These are phyloP conservation scores for Rubia balearica DNA, from an alignment of 305 asterid species.

Conservation along the genomic window DNA sequence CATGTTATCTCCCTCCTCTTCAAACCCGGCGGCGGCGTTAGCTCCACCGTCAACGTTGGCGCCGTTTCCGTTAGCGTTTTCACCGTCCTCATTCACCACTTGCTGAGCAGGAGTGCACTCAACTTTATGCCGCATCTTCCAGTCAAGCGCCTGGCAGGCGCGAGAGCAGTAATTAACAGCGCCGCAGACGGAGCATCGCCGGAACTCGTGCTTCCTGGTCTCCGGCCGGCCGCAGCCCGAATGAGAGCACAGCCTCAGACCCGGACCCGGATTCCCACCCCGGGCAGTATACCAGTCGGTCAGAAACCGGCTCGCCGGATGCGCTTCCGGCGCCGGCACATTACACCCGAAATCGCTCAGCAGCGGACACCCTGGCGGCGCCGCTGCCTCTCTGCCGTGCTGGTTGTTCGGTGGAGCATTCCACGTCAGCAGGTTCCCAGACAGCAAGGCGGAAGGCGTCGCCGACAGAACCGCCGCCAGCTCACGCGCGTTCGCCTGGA, in stretches of 20 bases:
- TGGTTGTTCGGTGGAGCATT: conserved; percentile 36
- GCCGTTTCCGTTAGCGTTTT: conserved; percentile 21
- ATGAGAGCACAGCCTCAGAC: conserved; percentile 74
- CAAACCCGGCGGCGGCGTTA: conserved; percentile 14
- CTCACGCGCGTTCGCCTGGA: conserved; percentile 91
- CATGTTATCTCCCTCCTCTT: conserved; percentile 10
- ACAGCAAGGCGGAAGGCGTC: conserved; percentile 36
- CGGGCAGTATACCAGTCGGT: conserved; percentile 60
- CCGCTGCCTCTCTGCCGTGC: conserved; percentile 23
- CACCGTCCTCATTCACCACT: conserved; percentile 50
- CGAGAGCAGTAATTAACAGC: conserved; percentile 91
- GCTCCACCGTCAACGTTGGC: conserved; percentile 23
- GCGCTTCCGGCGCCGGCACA: conserved; percentile 72
- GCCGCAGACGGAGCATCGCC: conserved; percentile 88
- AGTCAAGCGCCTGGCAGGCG: conserved; percentile 93
- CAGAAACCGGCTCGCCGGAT: conserved; percentile 59
- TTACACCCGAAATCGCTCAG: conserved; percentile 80
- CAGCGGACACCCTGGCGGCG: conserved; percentile 52
- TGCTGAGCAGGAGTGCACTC: conserved; percentile 67
- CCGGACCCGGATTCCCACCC: conserved; percentile 37
- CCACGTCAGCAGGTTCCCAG: conserved; percentile 54
- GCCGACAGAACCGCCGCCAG: conserved; percentile 48
- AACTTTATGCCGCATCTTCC: conserved; percentile 86
- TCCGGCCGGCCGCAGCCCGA: conserved; percentile 91
- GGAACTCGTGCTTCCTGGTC: conserved; percentile 74